A percentile compares a stretch with the other conserved stretches of the same genome.
phyloP scores from a whole-genome alignment of 2,329 filamentous ascomycete genomes.

The Ramularia endophylla region DNA sequence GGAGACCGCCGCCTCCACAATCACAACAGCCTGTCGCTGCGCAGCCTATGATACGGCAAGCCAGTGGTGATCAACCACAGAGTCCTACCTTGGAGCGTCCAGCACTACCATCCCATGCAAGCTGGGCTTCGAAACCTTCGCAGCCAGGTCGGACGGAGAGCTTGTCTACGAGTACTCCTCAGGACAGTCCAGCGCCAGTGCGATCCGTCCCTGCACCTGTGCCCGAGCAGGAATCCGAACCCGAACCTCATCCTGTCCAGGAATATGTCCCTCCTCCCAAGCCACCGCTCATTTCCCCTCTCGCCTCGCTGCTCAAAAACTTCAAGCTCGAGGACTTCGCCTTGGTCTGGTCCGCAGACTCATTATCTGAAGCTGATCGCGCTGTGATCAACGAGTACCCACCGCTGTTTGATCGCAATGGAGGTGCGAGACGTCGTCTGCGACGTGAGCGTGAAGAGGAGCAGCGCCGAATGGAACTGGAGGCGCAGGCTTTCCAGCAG shows the following conservation, averaged over 20 bases:
- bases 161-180: constrained; percentile 71
- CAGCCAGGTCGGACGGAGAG: constrained; percentile 66
- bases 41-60: constrained; percentile 62
- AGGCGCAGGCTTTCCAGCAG: constrained; percentile 48
- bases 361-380: constrained; percentile 43
- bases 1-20: constrained; percentile 39
- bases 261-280: constrained; percentile 9
- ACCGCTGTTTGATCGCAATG: constrained; percentile 74
- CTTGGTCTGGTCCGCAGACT: constrained; percentile 48
- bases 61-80: constrained; percentile 23
- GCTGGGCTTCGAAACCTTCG: constrained; percentile 74
- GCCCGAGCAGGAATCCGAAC: constrained; percentile 10
- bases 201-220: constrained; percentile 16
- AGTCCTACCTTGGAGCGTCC: constrained; percentile 60
- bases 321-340: constrained; percentile 43
- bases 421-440: constrained; percentile 72
- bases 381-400: constrained; percentile 56
- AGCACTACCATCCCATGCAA: constrained; percentile 87
- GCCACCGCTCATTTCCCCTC: constrained; percentile 18
- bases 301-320: constrained; percentile 35
- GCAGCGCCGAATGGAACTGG: constrained; percentile 47
- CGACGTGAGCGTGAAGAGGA: constrained; percentile 61
- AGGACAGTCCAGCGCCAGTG: constrained; percentile 66
- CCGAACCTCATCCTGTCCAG: constrained; percentile 6
- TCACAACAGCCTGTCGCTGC: constrained; percentile 47